Evolutionary conservation across 2,329 filamentous ascomycete species (phyloP).

Genomic region (Coniochaeta ligniaria): DNA sequence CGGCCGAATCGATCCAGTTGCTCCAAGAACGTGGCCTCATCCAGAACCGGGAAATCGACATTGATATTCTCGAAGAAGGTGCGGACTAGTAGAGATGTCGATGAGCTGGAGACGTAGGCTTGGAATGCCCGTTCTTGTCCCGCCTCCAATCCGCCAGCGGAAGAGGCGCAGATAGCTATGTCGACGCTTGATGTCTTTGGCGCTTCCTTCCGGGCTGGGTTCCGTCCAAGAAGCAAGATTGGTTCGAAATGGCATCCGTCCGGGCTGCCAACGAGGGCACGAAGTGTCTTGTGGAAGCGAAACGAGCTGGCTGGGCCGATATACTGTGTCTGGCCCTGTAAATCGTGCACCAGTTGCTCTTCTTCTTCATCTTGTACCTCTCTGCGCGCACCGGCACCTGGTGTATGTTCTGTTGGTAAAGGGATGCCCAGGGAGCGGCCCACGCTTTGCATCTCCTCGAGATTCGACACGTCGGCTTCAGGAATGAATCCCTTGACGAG

Average conservation of each 20-base stretch:
- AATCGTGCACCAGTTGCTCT: conserved; percentile 28
- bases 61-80: conserved; percentile 33
- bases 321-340: conserved; percentile 35
- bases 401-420: too few species aligned
- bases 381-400: conserved; percentile 23
- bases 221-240: conserved; percentile 31
- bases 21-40: conserved; percentile 33
- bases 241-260: conserved; percentile 15
- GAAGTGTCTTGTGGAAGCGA: conserved; percentile 31
- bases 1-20: conserved; percentile 27
- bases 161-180: too few species aligned
- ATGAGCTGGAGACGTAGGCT: conserved; percentile 3
- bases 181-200: too few species aligned
- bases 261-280: conserved; percentile 28
- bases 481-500: conserved; percentile 34
- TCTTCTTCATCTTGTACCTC: conserved; percentile 19
- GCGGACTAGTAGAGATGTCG: conserved; percentile 18
- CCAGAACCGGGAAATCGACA: conserved; percentile 32
- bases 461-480: conserved; percentile 30
- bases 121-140: too few species aligned
- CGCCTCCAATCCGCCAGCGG: too few species aligned
- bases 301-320: conserved; percentile 34
- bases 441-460: conserved; percentile 29
- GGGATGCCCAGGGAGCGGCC: conserved; percentile 29
- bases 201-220: too few species aligned